Conservation (phyloP, 2,329 filamentous ascomycete species). For the Sporothrix variecibatus region DNA sequence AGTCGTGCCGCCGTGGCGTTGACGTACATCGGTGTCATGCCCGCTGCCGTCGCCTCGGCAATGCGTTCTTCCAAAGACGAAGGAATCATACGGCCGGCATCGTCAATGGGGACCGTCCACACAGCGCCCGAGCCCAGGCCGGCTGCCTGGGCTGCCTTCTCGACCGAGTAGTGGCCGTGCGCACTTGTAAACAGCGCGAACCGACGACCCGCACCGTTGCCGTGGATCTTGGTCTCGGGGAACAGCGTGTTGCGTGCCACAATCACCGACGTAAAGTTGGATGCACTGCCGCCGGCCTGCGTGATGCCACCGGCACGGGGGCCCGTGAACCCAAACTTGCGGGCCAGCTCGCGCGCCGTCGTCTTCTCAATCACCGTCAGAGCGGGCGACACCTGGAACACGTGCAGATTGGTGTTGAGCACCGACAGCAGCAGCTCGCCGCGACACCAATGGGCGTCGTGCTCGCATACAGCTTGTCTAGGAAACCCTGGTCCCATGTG, state of each 20-base stretch:
- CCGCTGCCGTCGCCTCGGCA: slow-evolving; percentile 60
- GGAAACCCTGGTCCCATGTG: slow-evolving; percentile 96
- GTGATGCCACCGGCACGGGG: slow-evolving; percentile 72
- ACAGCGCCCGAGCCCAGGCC: slow-evolving; percentile 79
- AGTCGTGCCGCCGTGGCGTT: slow-evolving; percentile 96
- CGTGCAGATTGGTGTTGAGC: slow-evolving; percentile 91
- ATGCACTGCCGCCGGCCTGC: slow-evolving; percentile 79
- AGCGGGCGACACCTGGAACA: slow-evolving; percentile 90
- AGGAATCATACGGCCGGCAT: slow-evolving; percentile 69
- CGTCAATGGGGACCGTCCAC: slow-evolving; percentile 72
- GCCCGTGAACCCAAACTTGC: slow-evolving; percentile 73
- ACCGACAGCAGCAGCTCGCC: slow-evolving; percentile 79
- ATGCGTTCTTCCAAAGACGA: slow-evolving; percentile 65
- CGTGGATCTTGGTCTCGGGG: slow-evolving; percentile 72
- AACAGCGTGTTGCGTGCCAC: slow-evolving; percentile 85
- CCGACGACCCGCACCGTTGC: slow-evolving; percentile 59
- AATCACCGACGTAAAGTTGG: slow-evolving; percentile 82
- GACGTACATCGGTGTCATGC: slow-evolving; percentile 86
- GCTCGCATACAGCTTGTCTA: slow-evolving; percentile 92
- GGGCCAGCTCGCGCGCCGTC: slow-evolving; percentile 71
- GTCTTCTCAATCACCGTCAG: slow-evolving; percentile 85
- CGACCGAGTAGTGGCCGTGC: slow-evolving; percentile 92
- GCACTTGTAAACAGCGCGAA: slow-evolving; percentile 86
- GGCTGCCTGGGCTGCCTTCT: slow-evolving; percentile 90
- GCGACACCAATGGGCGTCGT: slow-evolving; percentile 84